Base-by-base conservation (phyloP, 345 rosid species). In the Rhodomyrtus tomentosa region DNA sequence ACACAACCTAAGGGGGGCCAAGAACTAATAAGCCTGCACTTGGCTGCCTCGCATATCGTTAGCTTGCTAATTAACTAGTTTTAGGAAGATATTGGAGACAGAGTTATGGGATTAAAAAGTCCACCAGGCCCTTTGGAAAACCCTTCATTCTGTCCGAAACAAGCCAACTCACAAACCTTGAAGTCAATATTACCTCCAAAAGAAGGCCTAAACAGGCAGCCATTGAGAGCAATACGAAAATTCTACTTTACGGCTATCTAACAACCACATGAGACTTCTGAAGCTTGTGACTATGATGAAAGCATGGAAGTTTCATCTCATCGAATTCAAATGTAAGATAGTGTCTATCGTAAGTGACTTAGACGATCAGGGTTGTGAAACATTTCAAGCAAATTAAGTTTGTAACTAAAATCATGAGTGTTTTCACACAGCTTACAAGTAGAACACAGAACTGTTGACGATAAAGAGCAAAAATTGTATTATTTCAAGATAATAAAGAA, bases 381-480 rank as follows among this genome's bases (percentile, higher is more conserved):
- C 50, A 55, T 54, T 51, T 38, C 38, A 5, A 81, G 25, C 51
- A 54, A 50, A 59, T 54, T 24, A 3, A 49, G 3, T 42, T 49
- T 50, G 18, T 20, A 74, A 49, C 51, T 8, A 72, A 20, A 32
- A 58, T 81, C 55, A 55, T 5, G 15, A 56, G 22, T 68, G 40
- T 68, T 36, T 68, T 2, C 2, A 12, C 42, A 83, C 73, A 52
- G 56, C 76, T 13, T 7, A 55, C 25, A 54, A 14, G 79, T 36
- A 5, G 68, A 85, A 80, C 55, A 27, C 82, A 21, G 54, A 86
- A 51, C 54, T 89, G n/a, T n/a, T n/a, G n/a, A n/a, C n/a, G n/a
- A n/a, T n/a, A n/a, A n/a, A n/a, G n/a, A n/a, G n/a, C n/a, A n/a
- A n/a, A n/a, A n/a, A n/a, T n/a, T n/a, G n/a, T n/a, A n/a, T n/a